These are phyloP conservation scores for Diplotaxis tenuifolia DNA, from an alignment of 345 rosid species.

Conservation along the genomic window DNA sequence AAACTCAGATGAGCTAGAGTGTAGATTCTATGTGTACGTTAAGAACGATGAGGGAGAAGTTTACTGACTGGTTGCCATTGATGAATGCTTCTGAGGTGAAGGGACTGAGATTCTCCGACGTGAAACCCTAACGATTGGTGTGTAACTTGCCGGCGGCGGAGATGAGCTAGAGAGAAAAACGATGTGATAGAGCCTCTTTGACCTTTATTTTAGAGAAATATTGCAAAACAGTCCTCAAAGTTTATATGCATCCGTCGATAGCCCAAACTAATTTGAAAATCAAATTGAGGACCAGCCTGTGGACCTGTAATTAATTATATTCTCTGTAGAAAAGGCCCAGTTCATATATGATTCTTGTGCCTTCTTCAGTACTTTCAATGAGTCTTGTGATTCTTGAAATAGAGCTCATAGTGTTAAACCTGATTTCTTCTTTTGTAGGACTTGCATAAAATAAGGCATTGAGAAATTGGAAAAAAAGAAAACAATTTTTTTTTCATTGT, in stretches of 20 bases:
- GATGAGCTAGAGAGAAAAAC: neutral
- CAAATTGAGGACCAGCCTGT: constrained; percentile 16
- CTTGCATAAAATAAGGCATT: constrained; percentile 9
- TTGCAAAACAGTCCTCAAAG: neutral
- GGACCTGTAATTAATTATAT: neutral
- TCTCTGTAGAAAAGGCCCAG: neutral
- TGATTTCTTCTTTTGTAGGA: constrained; percentile 18
- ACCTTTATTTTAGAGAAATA: neutral
- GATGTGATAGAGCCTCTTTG: constrained; percentile 29
- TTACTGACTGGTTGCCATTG: constrained; percentile 37
- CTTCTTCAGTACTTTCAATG: constrained; percentile 17
- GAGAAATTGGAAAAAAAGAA: constrained; percentile 2
- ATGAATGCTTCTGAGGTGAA: constrained; percentile 1
- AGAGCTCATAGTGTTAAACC: constrained; percentile 34
- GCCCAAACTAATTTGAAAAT: neutral
- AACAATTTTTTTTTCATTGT: neutral
- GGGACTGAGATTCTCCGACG: constrained; percentile 11
- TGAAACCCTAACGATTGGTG: constrained; percentile 23
- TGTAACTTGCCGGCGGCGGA: constrained; percentile 31
- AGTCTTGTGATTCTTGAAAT: constrained; percentile 32
- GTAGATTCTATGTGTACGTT: neutral
- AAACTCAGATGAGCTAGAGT: neutral
- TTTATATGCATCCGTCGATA: neutral
- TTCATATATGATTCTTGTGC: neutral
- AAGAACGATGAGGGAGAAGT: neutral